Evolutionary conservation across 148 eudicot genomes (phyloP).

Genomic region (Drosera capensis): DNA sequence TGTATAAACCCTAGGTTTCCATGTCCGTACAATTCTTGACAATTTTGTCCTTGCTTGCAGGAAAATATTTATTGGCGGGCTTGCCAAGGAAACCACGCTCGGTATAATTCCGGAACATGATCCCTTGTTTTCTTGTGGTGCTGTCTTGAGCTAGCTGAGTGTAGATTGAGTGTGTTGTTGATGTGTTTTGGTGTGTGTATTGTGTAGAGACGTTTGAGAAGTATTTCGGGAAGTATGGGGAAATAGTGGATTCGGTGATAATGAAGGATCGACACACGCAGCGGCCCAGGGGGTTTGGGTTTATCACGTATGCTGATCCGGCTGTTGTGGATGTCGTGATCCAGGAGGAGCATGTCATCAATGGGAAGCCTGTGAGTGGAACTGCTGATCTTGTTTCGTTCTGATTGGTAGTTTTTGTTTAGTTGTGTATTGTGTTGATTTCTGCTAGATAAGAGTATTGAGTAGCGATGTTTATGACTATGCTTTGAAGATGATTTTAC

Average conservation of each 20-base stretch:
- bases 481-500: no score
- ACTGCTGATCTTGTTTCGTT: neutral
- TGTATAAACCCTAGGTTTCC: no score
- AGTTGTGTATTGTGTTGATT: neutral
- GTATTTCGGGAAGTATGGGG: constrained; percentile 67
- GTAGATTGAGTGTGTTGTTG: neutral
- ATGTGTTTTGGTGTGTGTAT: neutral
- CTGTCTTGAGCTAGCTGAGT: neutral
- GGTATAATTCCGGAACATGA: constrained; percentile 19
- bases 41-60: neutral
- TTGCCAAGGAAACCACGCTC: constrained; percentile 21
- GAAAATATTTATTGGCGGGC: constrained; percentile 40
- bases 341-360: constrained; percentile 40
- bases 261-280: constrained; percentile 62
- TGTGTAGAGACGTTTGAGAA: constrained; percentile 30
- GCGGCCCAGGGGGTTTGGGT: constrained; percentile 67
- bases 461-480: no score
- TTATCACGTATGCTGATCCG: constrained; percentile 54
- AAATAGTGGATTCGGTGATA: constrained; percentile 54
- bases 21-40: no score
- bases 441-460: neutral
- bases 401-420: neutral
- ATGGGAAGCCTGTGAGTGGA: constrained; percentile 45
- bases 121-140: neutral
- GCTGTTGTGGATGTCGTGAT: constrained; percentile 49